These are phyloP conservation scores for Bacidia gigantensis DNA, from an alignment of 495 filamentous ascomycete genomes.

Conservation along the genomic window DNA sequence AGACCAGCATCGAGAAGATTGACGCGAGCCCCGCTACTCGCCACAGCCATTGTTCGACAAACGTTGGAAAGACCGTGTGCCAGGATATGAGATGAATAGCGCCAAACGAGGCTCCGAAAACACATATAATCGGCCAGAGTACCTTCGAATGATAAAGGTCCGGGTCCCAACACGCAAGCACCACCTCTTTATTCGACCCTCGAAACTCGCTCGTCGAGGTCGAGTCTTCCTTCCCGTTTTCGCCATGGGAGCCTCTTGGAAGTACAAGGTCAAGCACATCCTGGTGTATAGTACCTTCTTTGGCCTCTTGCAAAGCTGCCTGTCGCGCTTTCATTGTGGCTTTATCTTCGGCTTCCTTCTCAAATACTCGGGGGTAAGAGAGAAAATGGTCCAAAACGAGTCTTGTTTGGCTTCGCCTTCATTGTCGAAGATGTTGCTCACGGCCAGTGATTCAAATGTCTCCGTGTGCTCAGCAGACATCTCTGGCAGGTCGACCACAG, in stretches of 20 bases:
- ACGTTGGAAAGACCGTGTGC: slow-evolving; percentile 19
- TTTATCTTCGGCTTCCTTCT: slow-evolving; percentile 19
- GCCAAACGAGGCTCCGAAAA: slow-evolving; percentile 20
- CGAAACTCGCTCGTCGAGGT: background rate
- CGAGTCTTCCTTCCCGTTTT: background rate
- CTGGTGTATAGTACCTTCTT: too few relatives aligned
- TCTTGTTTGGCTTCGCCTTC: slow-evolving; percentile 18
- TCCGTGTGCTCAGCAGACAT: slow-evolving; percentile 19
- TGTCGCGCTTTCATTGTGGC: background rate
- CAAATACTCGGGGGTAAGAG: slow-evolving; percentile 22
- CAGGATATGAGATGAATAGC: slow-evolving; percentile 23
- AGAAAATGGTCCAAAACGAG: slow-evolving; percentile 19
- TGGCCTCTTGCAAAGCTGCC: background rate
- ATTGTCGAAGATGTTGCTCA: slow-evolving; percentile 21
- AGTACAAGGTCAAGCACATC: too few relatives aligned
- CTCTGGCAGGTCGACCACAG: slow-evolving; percentile 21
- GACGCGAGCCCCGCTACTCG: slow-evolving; percentile 22
- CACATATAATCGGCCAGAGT: slow-evolving; percentile 20
- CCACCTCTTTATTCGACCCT: slow-evolving; percentile 11
- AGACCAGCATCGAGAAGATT: slow-evolving; percentile 16
- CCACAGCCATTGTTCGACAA: slow-evolving; percentile 20
- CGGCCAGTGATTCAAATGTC: slow-evolving; percentile 20
- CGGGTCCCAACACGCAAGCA: slow-evolving; percentile 17
- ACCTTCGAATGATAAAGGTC: slow-evolving; percentile 19
- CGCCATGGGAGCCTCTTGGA: too few relatives aligned